Evolutionary conservation across 1,284 basidiomycete genomes (phyloP), one percentile per base, ranked within the genome.

Genomic region (Ganoderma multipileum): DNA sequence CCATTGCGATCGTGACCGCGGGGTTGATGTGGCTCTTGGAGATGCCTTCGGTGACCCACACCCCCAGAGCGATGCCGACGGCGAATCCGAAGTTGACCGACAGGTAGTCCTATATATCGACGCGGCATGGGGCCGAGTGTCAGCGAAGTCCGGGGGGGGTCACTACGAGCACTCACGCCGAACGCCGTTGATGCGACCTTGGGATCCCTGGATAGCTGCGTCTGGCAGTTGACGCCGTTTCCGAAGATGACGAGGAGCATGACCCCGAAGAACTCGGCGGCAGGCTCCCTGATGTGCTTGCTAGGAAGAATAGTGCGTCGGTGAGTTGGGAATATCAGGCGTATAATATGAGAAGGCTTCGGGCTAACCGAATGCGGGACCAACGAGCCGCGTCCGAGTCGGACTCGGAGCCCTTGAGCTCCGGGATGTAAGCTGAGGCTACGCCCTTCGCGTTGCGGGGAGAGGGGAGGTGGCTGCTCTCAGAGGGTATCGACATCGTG

Each of bases 21-120:
- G 92, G 93, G 75, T 94, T 94, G 71, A 94, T 86, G 75, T 94
- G 92, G 38, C 91, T 92, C 26, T 92, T 91, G 59, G 91, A 92
- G 67, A 92, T 86, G 59, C 88, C 88, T 61, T 83, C 85, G 16
- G 86, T 85, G 7, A 88, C 81, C 89, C 90, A 92, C 2, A 89
- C 90, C 50, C 91, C 92, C 74, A 94, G 81, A 9, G 88, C 86
- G 1, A 82, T 74, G 78, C 91, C 91, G 63, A 87, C 79, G 23
- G 85, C 92, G 91, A 91, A 94, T 60, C 90, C 91, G 52, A 92
- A 79, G 71, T 81, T 84, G 57, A 91, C 80, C 5, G 91, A 89
- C 16, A 89, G 76, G 73, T 83, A 91, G 57, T 82, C 80, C 91
- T 92, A 47, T 30, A 68, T 9, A 23, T 33, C 1, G 33, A 8